Conservation (phyloP, 1,284 basidiomycete species). For the Rhodotorula sp. region DNA sequence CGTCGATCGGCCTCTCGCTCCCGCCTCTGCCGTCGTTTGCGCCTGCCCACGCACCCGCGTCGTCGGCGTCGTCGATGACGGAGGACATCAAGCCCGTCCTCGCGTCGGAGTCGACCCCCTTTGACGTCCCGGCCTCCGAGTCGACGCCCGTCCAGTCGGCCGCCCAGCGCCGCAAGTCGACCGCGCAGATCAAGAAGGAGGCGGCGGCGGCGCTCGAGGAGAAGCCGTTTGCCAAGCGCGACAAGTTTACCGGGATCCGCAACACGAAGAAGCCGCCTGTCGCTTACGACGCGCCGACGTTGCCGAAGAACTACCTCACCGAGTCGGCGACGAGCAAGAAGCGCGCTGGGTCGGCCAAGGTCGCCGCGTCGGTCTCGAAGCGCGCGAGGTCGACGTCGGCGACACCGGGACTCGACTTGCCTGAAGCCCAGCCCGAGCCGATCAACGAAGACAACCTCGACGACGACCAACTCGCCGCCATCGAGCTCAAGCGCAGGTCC, state of each 20-base stretch:
- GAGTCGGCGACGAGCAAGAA: conserved; percentile 63
- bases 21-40: neutral
- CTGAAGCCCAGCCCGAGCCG: conserved; percentile 17
- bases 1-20: conserved; percentile 2
- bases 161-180: conserved; percentile 17
- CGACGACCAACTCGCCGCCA: conserved; percentile 55
- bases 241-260: conserved; percentile 43
- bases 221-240: conserved; percentile 23
- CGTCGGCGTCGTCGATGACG: neutral
- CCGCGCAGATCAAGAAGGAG: conserved; percentile 23
- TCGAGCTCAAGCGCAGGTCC: conserved; percentile 71
- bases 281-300: conserved; percentile 42
- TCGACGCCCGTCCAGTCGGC: neutral
- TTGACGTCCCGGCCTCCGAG: conserved; percentile 7
- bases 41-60: neutral
- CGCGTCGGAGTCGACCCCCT: conserved; percentile 7
- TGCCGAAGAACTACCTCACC: conserved; percentile 54
- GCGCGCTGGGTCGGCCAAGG: conserved; percentile 51
- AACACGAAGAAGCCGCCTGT: conserved; percentile 41
- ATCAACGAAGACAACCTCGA: conserved; percentile 54
- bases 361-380: conserved; percentile 54
- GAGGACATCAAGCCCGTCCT: conserved; percentile 28
- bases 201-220: conserved; percentile 16
- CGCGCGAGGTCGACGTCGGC: conserved; percentile 55
- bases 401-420: conserved; percentile 25